Evolutionary conservation across 768 basidiomycete genomes (phyloP), one percentile per base, ranked within the genome.

Genomic region (Pisolithus marmoratus): DNA sequence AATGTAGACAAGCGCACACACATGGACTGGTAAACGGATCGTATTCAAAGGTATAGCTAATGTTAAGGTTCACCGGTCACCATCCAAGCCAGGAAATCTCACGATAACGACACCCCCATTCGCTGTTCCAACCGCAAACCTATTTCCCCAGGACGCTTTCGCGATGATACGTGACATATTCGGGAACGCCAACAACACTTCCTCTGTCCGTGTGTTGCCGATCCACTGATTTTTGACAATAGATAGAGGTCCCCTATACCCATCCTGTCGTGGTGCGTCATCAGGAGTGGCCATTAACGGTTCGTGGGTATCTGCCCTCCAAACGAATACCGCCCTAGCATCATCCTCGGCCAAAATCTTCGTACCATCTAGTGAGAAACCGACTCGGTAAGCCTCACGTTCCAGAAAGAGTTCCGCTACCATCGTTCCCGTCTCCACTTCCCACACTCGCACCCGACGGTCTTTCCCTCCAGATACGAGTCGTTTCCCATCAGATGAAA

Each of bases 401-500:
- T 65, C 59, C 9, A 67, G 43, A 20, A 45, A 40, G 11, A 67
- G 61, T 1, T 58, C 56, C 5, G 52, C 51, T 7, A 66, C 48
- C 7, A 54, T 57, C 6, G 26, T 37, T 3, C 69, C 64, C 1
- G 34, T 63, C 51, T 53, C 56, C 12, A 55, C 46, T 36, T 61
- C 62, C 69, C 69, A 68, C 34, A 69, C 29, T 24, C 62, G 63
- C 24, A 70, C 65, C 7, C 31, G 68, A 42, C 52, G 57, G 52
- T 69, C 67, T 6, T 59, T 8, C 3, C 68, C 63, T 1, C 69
- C 69, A 0, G 67, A 69, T 7, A 64, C 55, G 44, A 70, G 56
- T 31, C 54, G 55, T 29, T 17, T 54, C 9, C 67, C 69, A 19
- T 69, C 69, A 0, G 49, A 27, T 8, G 65, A 65, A 45, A 70